Percentiles rank a stretch among this genome's conserved stretches.
Evolutionary conservation across 2,329 filamentous ascomycete genomes (phyloP).

Genomic region (Botrytis byssoidea): DNA sequence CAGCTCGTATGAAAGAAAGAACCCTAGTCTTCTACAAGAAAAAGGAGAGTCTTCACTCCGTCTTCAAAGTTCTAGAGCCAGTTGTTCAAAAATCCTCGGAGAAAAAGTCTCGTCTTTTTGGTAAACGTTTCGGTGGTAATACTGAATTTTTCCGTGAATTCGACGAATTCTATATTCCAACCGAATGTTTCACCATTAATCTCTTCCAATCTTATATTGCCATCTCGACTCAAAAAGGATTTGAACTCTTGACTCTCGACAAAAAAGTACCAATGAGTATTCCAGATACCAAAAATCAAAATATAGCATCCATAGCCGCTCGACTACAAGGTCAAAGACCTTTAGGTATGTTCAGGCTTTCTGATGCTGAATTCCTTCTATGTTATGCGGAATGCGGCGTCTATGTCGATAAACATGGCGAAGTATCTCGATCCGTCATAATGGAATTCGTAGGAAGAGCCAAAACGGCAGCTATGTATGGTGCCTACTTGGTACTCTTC

Average conservation of each 20-base stretch:
- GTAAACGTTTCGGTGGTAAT: slow-evolving; percentile 59
- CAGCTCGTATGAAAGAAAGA: slow-evolving; percentile 94
- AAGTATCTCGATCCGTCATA: slow-evolving; percentile 88
- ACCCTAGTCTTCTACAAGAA: slow-evolving; percentile 97
- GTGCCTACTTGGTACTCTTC: slow-evolving; percentile 88
- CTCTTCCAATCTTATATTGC: slow-evolving; percentile 94
- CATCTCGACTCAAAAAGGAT: slow-evolving; percentile 85
- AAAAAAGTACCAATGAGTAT: slow-evolving; percentile 96
- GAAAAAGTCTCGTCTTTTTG: slow-evolving; percentile 69
- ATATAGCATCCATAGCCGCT: slow-evolving; percentile 81
- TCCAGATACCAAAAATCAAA: slow-evolving; percentile 77
- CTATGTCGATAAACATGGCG: slow-evolving; percentile 97
- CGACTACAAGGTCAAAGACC: slow-evolving; percentile 82
- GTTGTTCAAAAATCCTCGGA: slow-evolving; percentile 91
- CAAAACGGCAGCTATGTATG: slow-evolving; percentile 81
- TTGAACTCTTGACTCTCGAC: slow-evolving; percentile 94
- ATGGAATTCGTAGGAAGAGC: slow-evolving; percentile 99
- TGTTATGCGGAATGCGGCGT: slow-evolving; percentile 96
- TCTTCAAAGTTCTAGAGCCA: slow-evolving; percentile 94
- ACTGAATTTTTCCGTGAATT: slow-evolving; percentile 98
- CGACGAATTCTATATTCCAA: slow-evolving; percentile 97
- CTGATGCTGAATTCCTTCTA: slow-evolving; percentile 86
- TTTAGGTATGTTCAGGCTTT: slow-evolving; percentile 93
- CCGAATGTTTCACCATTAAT: slow-evolving; percentile 92
- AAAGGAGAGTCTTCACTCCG: slow-evolving; percentile 85